Conservation (phyloP, 148 eudicot genomes). For the Suaeda aralocaspica region DNA sequence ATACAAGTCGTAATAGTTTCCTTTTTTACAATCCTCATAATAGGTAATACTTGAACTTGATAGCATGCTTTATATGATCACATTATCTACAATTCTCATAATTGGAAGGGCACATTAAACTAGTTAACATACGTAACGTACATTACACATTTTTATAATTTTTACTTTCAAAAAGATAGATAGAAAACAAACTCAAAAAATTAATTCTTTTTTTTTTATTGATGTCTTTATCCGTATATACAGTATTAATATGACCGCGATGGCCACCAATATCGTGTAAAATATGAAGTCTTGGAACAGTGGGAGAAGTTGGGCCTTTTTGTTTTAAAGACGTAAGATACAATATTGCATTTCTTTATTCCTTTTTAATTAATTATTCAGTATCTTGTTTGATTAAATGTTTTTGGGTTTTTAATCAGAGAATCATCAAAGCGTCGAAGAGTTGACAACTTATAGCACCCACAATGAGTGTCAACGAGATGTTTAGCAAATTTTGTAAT, state of each 20-base stretch:
- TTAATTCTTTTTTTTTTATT: too few species aligned
- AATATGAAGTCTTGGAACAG: constrained; percentile 15
- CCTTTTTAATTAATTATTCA: neutral
- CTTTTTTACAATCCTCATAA: too few species aligned
- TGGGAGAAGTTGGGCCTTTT: constrained; percentile 15
- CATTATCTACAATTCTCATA: too few species aligned
- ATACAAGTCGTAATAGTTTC: too few species aligned
- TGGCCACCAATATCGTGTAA: constrained; percentile 17
- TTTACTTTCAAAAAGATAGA: too few species aligned
- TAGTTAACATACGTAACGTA: too few species aligned
- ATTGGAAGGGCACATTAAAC: too few species aligned
- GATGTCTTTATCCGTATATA: neutral
- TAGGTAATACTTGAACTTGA: too few species aligned
- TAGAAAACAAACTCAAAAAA: too few species aligned
- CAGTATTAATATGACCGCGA: constrained; percentile 31
- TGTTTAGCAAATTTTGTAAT: too few species aligned
- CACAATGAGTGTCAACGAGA: neutral
- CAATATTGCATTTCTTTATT: neutral
- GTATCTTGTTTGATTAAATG: neutral
- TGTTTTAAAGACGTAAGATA: constrained; percentile 14
- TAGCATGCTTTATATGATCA: too few species aligned
- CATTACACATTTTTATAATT: too few species aligned
- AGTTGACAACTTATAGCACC: neutral
- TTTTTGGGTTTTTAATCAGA: neutral
- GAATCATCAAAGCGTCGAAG: neutral